Evolutionary conservation across 768 basidiomycete genomes (phyloP).

Genomic region (Lentinula edodes): DNA sequence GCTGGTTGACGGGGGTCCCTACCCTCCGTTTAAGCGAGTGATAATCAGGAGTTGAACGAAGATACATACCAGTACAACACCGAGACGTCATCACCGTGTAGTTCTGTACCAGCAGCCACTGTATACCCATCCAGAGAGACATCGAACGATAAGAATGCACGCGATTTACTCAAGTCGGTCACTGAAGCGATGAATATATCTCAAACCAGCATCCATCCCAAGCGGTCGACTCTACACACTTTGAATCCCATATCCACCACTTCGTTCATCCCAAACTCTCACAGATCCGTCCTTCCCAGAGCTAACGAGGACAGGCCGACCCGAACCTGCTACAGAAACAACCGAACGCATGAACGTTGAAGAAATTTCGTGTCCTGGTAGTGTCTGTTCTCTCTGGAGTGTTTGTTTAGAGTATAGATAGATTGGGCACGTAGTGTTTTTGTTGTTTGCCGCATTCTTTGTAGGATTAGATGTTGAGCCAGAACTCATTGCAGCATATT

Average conservation of each 20-base stretch:
- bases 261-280: conserved; percentile 71
- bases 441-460: neutral
- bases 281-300: conserved; percentile 70
- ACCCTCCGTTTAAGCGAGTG: neutral
- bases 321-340: conserved; percentile 31
- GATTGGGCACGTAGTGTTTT: conserved; percentile 30
- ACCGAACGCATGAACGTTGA: conserved; percentile 52
- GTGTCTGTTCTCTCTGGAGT: conserved; percentile 36
- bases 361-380: conserved; percentile 53
- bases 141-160: conserved; percentile 60
- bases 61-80: conserved; percentile 73
- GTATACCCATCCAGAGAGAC: conserved; percentile 64
- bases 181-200: conserved; percentile 32
- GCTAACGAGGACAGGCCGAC: conserved; percentile 47
- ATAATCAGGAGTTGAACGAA: neutral
- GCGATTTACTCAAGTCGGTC: conserved; percentile 36
- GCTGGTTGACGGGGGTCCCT: conserved; percentile 86
- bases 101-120: conserved; percentile 78
- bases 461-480: neutral
- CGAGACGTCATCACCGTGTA: conserved; percentile 75
- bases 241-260: conserved; percentile 45
- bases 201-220: conserved; percentile 32
- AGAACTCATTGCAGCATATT: conserved; percentile 2
- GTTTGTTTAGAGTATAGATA: conserved; percentile 60
- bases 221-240: conserved; percentile 37